Base-by-base conservation (phyloP, 805 yeast genomes). In the Kockiozyma suomiensis region DNA sequence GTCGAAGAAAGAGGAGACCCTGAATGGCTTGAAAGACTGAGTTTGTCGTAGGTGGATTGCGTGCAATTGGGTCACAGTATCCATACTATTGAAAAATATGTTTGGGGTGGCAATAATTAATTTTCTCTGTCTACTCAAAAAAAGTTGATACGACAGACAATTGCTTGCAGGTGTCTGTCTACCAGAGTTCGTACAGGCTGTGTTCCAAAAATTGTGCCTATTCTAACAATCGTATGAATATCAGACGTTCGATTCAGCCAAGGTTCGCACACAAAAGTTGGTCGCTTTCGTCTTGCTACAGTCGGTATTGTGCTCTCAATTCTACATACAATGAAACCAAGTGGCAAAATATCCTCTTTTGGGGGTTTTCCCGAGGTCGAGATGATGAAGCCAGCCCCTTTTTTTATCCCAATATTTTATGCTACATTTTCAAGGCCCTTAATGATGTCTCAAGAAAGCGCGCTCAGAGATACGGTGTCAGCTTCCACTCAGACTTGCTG, bases 101-200 rank as follows among this genome's bases (percentile, higher is more conserved):
- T 58, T 50, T 25, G 67, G 67, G 19, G 62, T 51, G 15, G 62
- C 47, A 7, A 55, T n/a, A 62, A 32, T 64, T 67, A 6, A 59
- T 62, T 15, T 54, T 65, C 13, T 64, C 68, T 2, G 66, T 61
- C 17, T 68, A 70, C 10, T 62, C 69, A 19, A 15, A 47, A 19
- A 68, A 68, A 46, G 57, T 65, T 10, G 56, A 40, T 1, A 33
- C 41, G 8, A 54, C 60, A 19, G 47, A 58, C 10, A 33, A 48
- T n/a, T 60, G n/a, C 54, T 68, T 21, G 70, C 68, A 23, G 62
- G 45, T n/a, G 65, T 59, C 60, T 17, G 68, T 65, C 13, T 61
- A 61, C 21, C 43, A 61, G 21, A 40, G 61, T 21, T 54, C 58
- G 35, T 69, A 65, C 25, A 6, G 13, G 19, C 45, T 7, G 10